Evolutionary conservation across 495 filamentous ascomycete genomes (phyloP).

Genomic region (Neurospora sp.): DNA sequence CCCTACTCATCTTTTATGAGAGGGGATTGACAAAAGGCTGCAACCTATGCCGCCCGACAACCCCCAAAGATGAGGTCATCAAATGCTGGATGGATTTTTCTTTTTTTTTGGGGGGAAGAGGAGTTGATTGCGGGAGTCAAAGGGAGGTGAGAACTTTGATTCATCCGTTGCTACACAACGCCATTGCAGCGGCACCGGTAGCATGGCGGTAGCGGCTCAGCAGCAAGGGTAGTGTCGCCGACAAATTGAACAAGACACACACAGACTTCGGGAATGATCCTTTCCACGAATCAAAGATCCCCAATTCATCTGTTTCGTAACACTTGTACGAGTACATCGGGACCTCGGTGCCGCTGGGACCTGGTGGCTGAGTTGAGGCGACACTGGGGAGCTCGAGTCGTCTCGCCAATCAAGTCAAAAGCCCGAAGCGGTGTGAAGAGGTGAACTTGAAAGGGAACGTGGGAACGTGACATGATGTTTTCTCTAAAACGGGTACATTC

Average conservation of each 20-base stretch:
- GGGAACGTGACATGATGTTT: neutral
- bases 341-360: neutral
- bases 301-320: neutral
- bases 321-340: neutral
- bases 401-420: neutral
- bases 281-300: neutral
- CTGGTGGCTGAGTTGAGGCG: neutral
- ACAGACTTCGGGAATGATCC: neutral
- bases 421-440: neutral
- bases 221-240: neutral
- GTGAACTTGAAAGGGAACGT: neutral
- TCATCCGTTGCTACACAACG: neutral
- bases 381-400: neutral
- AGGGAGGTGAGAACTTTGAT: neutral
- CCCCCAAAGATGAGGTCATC: neutral
- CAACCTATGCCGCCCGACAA: no score
- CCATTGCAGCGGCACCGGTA: neutral
- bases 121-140: neutral
- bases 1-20: no score
- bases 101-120: neutral
- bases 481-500: neutral
- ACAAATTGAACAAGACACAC: neutral
- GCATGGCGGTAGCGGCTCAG: neutral
- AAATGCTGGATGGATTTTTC: neutral
- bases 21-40: no score